Evolutionary conservation across 176 grass and related monocot genomes (phyloP).

Genomic region (Carex parvula): DNA sequence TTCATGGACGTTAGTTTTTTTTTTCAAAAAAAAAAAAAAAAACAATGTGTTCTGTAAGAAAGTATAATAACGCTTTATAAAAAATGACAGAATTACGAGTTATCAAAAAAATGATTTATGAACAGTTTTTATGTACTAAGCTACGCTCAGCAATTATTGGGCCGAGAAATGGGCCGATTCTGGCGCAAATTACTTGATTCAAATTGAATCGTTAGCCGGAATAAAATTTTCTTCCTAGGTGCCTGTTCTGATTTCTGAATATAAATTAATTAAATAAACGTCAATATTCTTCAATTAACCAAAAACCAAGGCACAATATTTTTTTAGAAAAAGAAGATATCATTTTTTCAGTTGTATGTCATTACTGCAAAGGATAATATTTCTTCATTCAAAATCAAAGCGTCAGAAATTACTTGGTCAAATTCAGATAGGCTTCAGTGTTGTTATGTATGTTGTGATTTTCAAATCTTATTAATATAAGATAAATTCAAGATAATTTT

Average conservation of each 20-base stretch:
- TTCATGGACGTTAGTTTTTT: too few relatives aligned
- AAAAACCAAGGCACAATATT: not conserved
- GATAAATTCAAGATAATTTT: not conserved
- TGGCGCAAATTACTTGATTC: not conserved
- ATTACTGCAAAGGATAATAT: not conserved
- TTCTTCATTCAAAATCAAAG: not conserved
- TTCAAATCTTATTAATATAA: not conserved
- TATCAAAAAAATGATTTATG: not conserved
- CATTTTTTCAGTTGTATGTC: not conserved
- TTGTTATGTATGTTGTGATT: not conserved
- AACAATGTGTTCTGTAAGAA: too few relatives aligned
- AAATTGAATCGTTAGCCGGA: not conserved
- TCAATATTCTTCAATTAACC: not conserved
- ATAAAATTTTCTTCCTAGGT: not conserved
- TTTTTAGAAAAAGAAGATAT: not conserved
- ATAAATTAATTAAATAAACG: not conserved
- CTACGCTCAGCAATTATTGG: not conserved
- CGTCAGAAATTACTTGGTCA: not conserved
- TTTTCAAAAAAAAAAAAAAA: too few relatives aligned
- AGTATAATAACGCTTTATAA: too few relatives aligned
- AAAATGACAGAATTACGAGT: not conserved
- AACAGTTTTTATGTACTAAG: not conserved
- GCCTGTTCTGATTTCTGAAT: not conserved
- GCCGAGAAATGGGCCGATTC: not conserved
- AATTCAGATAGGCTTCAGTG: not conserved